Evolutionary conservation across 2,329 filamentous ascomycete genomes (phyloP).

Genomic region (Tolypocladium paradoxum): DNA sequence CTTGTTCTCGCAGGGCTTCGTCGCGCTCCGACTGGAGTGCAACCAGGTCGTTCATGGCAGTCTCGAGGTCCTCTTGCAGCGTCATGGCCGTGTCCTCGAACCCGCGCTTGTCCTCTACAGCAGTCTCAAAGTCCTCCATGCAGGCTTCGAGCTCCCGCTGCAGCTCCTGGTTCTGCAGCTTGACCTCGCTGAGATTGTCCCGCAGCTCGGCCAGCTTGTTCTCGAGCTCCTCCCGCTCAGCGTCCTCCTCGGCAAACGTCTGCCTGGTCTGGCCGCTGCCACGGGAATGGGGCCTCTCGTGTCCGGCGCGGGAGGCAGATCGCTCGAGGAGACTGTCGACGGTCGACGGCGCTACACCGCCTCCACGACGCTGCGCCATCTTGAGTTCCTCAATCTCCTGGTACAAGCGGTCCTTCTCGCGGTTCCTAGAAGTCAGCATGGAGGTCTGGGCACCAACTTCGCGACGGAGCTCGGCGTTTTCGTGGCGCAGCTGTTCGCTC

Average conservation of each 20-base stretch:
- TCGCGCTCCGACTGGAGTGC: constrained; percentile 75
- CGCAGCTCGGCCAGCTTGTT: constrained; percentile 72
- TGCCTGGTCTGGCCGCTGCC: constrained; percentile 57
- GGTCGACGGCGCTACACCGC: constrained; percentile 52
- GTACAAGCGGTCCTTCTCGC: constrained; percentile 88
- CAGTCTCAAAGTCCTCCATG: constrained; percentile 67
- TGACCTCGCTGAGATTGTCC: constrained; percentile 76
- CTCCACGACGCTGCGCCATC: constrained; percentile 67
- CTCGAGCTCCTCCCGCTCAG: constrained; percentile 78
- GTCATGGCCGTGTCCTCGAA: constrained; percentile 46
- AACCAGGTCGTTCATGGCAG: constrained; percentile 68
- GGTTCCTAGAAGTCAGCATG: constrained; percentile 92
- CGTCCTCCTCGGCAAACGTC: constrained; percentile 55
- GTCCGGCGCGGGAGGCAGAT: constrained; percentile 72
- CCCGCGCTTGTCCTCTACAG: constrained; percentile 52
- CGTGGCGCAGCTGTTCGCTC: constrained; percentile 70
- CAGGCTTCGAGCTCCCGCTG: constrained; percentile 72
- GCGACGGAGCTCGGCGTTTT: constrained; percentile 83
- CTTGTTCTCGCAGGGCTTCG: constrained; percentile 61
- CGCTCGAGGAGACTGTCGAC: constrained; percentile 88
- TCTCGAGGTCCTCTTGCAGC: constrained; percentile 72
- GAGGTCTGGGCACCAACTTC: constrained; percentile 94
- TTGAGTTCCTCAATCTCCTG: constrained; percentile 97
- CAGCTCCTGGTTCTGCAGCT: constrained; percentile 82
- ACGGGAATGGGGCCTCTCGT: constrained; percentile 63